Base-by-base conservation (phyloP, 2,329 filamentous ascomycete species). In the Aspergillus transmontanensis region DNA sequence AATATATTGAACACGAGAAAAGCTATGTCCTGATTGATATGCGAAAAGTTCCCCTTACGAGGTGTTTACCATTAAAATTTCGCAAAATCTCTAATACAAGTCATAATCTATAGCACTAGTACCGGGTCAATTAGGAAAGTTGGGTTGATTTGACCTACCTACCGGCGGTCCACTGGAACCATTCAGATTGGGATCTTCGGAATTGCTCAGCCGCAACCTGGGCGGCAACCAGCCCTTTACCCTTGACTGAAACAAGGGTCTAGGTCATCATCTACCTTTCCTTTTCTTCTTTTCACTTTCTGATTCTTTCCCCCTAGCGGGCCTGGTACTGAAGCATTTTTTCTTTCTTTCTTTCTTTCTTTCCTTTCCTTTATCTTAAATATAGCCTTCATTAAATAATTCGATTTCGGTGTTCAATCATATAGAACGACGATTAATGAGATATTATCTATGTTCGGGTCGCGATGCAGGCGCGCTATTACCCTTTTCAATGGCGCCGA, bases 381-480 rank as follows among this genome's bases (percentile, higher is more conserved):
- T 19, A 19, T 41, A 3, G 16, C 36, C 16, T 41, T 41, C 36
- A 9, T 7, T 41, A 41, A 39, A 39, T 19, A 14, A 16, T 41
- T 5, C 36, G 3, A 41, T 9, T 19, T 41, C 6, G 28, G 6
- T 32, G 10, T 10, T n/a, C 19, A 32, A 51, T 14, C 30, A 36
- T 23, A 21, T 55, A 55, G 32, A 39, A 26, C 30, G 16, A 55
- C 28, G 16, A 51, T 19, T 14, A 32, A 32, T 30, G 23, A 51
- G 11, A 58, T 23, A 45, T 41, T 56, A 61, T 59, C 53, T 58
- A 68, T 68, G 66, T 59, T 54, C 39, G 41, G 50, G 30, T 54
- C 62, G 58, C 59, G 53, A 66, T 68, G 62, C 62, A 61, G 60
- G 30, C 63, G 58, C 62, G 58, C 54, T 61, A 61, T 41, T 57